Conservation (phyloP, 495 filamentous ascomycete species). For the Annulohypoxylon stygium region DNA sequence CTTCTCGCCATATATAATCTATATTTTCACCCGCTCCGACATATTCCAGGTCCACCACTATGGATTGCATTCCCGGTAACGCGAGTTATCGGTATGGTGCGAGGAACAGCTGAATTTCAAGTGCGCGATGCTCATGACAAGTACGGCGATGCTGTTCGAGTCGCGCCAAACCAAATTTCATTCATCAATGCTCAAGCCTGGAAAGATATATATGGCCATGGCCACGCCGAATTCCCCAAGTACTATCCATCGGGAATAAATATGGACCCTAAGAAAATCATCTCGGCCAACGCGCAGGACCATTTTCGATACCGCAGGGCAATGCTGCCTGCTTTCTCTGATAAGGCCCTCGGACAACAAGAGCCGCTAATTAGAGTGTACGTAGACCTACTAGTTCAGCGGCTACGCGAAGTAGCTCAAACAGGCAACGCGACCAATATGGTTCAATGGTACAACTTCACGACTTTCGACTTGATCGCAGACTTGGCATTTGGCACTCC, state of each 20-base stretch:
- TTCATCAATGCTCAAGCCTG: slow-evolving; percentile 61
- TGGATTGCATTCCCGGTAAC: slow-evolving; percentile 41
- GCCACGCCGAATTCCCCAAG: slow-evolving; percentile 50
- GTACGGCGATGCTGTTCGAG: slow-evolving; percentile 63
- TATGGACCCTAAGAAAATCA: slow-evolving; percentile 48
- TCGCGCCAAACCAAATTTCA: slow-evolving; percentile 58
- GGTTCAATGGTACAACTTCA: slow-evolving; percentile 69
- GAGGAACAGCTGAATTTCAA: slow-evolving; percentile 37
- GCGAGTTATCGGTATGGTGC: slow-evolving; percentile 36
- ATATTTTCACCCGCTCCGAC: slow-evolving; percentile 61
- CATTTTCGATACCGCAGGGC: slow-evolving; percentile 60
- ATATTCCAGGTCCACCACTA: slow-evolving; percentile 64
- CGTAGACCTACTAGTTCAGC: slow-evolving; percentile 61
- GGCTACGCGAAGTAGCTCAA: slow-evolving; percentile 55
- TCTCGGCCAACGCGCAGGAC: slow-evolving; percentile 50
- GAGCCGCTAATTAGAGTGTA: slow-evolving; percentile 61
- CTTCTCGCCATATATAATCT: slow-evolving; percentile 57
- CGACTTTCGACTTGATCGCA: slow-evolving; percentile 73
- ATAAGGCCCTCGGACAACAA: slow-evolving; percentile 62
- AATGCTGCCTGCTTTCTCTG: slow-evolving; percentile 66
- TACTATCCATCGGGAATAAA: slow-evolving; percentile 42
- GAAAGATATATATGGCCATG: slow-evolving; percentile 66
- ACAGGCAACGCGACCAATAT: slow-evolving; percentile 58
- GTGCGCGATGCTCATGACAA: slow-evolving; percentile 53
- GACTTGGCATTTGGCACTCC: slow-evolving; percentile 71